A percentile compares a stretch with the other conserved stretches of the same genome.
These are phyloP conservation scores for Melaleuca quinquenervia DNA, from an alignment of 345 rosid genomes.

Conservation along the genomic window DNA sequence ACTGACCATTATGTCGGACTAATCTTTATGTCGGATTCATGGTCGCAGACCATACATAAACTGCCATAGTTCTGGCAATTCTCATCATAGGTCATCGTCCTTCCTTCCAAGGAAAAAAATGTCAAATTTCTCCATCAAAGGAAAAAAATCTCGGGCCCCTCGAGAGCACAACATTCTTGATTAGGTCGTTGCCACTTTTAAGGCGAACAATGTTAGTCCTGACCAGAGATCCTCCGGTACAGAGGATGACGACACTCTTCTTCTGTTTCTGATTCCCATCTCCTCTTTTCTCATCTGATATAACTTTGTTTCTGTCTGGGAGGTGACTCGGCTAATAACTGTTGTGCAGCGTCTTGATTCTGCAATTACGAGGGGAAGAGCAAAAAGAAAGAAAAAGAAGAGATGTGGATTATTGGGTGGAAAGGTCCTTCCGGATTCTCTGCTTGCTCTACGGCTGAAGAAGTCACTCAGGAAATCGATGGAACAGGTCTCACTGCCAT, in stretches of 20 bases:
- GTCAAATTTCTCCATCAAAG: neutral
- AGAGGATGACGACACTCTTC: neutral
- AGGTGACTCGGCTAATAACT: neutral
- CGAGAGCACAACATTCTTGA: neutral
- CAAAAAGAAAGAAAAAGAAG: neutral
- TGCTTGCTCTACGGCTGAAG: constrained; percentile 20
- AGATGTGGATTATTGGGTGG: constrained; percentile 16
- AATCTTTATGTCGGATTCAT: neutral
- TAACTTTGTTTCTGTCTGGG: neutral
- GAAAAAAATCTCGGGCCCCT: neutral
- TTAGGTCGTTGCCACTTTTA: neutral
- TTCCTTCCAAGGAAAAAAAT: neutral
- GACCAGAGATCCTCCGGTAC: neutral
- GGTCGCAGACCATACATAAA: neutral
- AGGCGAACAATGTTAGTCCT: neutral
- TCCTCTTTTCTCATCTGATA: neutral
- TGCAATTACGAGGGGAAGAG: neutral
- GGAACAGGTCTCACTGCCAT: constrained; percentile 37
- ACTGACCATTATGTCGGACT: neutral
- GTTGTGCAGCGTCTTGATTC: neutral
- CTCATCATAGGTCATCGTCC: neutral
- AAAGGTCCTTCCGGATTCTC: constrained; percentile 31
- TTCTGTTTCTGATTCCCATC: neutral
- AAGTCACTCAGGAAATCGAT: constrained; percentile 34
- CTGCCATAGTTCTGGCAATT: neutral